Evolutionary conservation across 129 eudicot species (phyloP), one percentile per base, ranked within the genome.

Genomic region (Logfia minima): DNA sequence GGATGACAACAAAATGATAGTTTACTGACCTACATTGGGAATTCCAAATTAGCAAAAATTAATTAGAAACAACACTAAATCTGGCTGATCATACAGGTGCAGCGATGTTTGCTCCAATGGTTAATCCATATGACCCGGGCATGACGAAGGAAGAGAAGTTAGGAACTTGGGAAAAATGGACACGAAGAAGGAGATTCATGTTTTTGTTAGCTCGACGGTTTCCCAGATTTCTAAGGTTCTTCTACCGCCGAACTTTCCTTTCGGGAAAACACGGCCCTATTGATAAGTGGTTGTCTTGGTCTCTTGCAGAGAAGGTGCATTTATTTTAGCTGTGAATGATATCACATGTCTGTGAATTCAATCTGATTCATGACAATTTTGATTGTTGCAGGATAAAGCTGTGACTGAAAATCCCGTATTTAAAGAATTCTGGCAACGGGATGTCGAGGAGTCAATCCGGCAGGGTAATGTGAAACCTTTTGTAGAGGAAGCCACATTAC

Each of bases 231-330:
- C 85, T 94, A 6, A 76, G 79, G 51, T 83, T 86, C 85, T 91
- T 91, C 75, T 94, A 91, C 43, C 83, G 82, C 29, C 79, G 82
- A 76, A 89, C 89, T 64, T 91, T 91, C 85, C 86, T 91, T 21
- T 94, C 98, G 21, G 98, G 98, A 63, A 94, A 82, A 81, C 98
- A 94, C 45, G 96, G 97, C 19, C 84, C 68, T 24, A 72, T 94
- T 70, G 96, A 94, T 18, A 89, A 89, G 66, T 89, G 93, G 92
- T 34, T 94, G 69, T 86, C 97, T 80, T 55, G 80, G 37, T 81
- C 93, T 45, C 88, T 94, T 66, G 81, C 90, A 45, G 77, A 80
- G 29, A 84, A 82, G 97, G 98, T 86, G 70, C 78, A 75, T 76
- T 72, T 17, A 51, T 66, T 67, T 61, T 39, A 35, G 39, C 64